These are phyloP conservation scores for Echria macrotheca DNA, from an alignment of 495 filamentous ascomycete genomes.

Conservation along the genomic window DNA sequence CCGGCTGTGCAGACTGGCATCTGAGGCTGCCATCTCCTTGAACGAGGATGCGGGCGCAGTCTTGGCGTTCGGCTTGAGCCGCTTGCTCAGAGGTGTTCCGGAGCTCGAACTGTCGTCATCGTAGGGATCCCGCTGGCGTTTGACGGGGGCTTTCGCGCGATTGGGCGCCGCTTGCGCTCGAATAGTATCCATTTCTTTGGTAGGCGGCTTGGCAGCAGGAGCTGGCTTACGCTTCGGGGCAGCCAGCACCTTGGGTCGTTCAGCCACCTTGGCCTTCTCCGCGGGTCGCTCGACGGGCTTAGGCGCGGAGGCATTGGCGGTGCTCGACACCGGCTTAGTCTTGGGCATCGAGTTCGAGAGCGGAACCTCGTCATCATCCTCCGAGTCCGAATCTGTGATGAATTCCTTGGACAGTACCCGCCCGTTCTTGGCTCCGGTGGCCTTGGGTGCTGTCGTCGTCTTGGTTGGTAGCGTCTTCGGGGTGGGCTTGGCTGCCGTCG, in stretches of 20 bases:
- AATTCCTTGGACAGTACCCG: constrained; percentile 58
- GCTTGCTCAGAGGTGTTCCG: constrained; percentile 45
- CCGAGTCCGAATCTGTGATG: constrained; percentile 71
- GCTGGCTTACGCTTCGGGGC: constrained; percentile 15
- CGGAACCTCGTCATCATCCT: constrained; percentile 48
- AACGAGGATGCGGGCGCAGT: constrained; percentile 11
- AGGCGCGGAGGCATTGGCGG: constrained; percentile 18
- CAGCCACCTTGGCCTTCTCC: constrained; percentile 17
- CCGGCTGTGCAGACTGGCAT: constrained; percentile 43
- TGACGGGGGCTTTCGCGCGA: constrained; percentile 21
- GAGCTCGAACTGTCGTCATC: constrained; percentile 49
- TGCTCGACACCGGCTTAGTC: constrained; percentile 34
- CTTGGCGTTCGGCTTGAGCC: constrained; percentile 37
- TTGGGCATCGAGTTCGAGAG: constrained; percentile 34
- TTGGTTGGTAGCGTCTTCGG: constrained; percentile 15
- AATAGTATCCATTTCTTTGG: constrained; percentile 29
- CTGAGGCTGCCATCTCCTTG: constrained; percentile 36
- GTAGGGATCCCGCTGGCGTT: constrained; percentile 38
- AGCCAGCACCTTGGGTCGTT: constrained; percentile 29
- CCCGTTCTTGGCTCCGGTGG: constrained; percentile 15
- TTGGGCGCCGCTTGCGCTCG: constrained; percentile 29
- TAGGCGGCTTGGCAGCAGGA: constrained; percentile 5
- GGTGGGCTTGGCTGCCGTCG: constrained; percentile 10
- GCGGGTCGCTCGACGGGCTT: constrained; percentile 33
- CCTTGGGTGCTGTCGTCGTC: constrained; percentile 29